These are phyloP conservation scores for Aspergillus ochraceoroseus DNA, from an alignment of 2,329 filamentous ascomycete genomes.

Conservation along the genomic window DNA sequence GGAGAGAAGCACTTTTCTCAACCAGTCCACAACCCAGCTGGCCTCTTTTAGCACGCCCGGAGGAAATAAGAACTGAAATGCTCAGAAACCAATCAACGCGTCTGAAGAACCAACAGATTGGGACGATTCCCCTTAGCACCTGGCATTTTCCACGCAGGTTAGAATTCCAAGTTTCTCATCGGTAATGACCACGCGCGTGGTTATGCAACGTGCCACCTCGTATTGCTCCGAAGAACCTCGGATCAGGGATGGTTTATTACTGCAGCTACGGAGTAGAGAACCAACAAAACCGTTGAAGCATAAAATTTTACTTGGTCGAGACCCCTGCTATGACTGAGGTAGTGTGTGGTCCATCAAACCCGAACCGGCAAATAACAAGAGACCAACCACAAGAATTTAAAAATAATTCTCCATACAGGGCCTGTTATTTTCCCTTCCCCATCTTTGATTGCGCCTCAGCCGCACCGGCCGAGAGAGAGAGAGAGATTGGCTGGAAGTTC, in stretches of 20 bases:
- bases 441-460: constrained; percentile 20
- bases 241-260: constrained; percentile 5
- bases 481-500: constrained; percentile 8
- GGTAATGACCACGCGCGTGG: too few species aligned
- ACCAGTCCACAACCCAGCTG: too few species aligned
- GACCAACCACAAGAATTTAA: constrained; percentile 9
- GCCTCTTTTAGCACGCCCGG: too few species aligned
- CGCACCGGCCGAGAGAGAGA: constrained; percentile 13
- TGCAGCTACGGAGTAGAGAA: not conserved
- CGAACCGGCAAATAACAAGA: constrained; percentile 1
- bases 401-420: constrained; percentile 13
- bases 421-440: constrained; percentile 12
- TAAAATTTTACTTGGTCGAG: constrained; percentile 5
- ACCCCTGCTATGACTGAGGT: not conserved
- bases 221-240: not conserved
- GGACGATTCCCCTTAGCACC: not conserved
- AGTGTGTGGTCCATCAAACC: not conserved
- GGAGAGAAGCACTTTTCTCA: not conserved
- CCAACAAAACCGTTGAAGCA: constrained; percentile 21
- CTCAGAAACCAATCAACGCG: too few species aligned
- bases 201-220: not conserved
- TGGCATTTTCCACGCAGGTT: not conserved
- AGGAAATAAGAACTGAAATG: too few species aligned
- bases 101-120: too few species aligned
- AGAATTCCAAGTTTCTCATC: too few species aligned